Conservation (phyloP, 768 basidiomycete genomes). For the Crepidotus variabilis region DNA sequence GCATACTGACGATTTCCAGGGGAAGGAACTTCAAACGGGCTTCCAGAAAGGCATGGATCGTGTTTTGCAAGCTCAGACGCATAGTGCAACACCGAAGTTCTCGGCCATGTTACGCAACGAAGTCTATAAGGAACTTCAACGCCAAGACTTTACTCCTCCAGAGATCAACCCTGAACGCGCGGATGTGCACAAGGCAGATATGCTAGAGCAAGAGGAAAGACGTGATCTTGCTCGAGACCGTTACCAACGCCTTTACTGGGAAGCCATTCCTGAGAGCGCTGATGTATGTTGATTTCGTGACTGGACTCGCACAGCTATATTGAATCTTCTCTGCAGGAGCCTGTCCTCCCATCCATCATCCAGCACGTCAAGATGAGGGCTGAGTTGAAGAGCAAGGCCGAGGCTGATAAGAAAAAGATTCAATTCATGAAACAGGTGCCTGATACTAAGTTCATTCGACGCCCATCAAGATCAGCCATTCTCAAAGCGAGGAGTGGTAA, state of each 20-base stretch:
- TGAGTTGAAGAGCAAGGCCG: conserved; percentile 24
- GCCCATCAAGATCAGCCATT: conserved; percentile 31
- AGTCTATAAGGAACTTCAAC: no score
- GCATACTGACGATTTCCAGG: conserved; percentile 31
- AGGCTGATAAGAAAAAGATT: conserved; percentile 34
- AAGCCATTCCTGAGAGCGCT: conserved; percentile 66
- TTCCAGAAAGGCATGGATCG: conserved; percentile 81
- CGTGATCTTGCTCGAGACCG: conserved; percentile 55
- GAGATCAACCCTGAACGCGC: conserved; percentile 25
- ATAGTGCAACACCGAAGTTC: conserved; percentile 12
- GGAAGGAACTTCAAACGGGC: conserved; percentile 69
- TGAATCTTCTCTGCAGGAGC: conserved; percentile 41
- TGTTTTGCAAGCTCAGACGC: conserved; percentile 55
- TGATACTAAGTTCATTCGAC: conserved; percentile 33
- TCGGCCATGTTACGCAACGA: background rate
- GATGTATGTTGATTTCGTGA: conserved; percentile 37
- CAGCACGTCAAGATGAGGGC: conserved; percentile 42
- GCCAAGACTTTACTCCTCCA: background rate
- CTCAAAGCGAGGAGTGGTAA: conserved; percentile 40
- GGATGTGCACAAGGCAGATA: conserved; percentile 60
- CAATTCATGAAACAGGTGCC: conserved; percentile 35
- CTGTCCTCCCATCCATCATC: conserved; percentile 54
- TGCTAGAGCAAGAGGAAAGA: conserved; percentile 51
- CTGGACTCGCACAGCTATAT: background rate
- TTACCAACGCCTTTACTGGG: conserved; percentile 77